Base-by-base conservation (phyloP, 1,284 basidiomycete genomes). In the Leccinum fuscescens region DNA sequence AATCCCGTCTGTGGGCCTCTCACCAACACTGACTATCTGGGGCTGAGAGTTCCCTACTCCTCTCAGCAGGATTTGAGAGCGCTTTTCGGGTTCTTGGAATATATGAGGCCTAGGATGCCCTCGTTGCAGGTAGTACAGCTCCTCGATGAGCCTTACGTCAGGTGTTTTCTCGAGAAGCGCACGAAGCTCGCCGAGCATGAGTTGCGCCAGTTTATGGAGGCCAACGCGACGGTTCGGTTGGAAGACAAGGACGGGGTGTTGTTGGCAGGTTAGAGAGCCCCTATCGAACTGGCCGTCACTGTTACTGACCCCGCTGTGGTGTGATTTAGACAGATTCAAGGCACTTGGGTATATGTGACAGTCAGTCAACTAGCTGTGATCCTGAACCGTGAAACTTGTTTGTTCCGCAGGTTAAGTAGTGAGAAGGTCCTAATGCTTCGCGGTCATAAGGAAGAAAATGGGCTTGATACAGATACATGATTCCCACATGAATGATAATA, bases 121-220 rank as follows among this genome's bases (percentile, higher is more conserved):
- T 68, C 71, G 20, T 42, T 74, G 49, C 62, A 39, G n/a, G 67
- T 70, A 2, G 61, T 72, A 5, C 72, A 62, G n/a, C 62, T 72
- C 24, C 15, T 67, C 51, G 60, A 64, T 15, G 60, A 57, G 31
- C 15, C 37, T 3, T 69, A 72, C 17, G 37, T 72, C 14, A 55
- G 54, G 6, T 63, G 62, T 54, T 54, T 72, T 39, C 54, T 71
- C 54, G 63, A 37, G 24, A 44, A 56, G 1, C 67, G 71, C 20
- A 55, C 60, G 31, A 63, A 62, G 52, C 46, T 62, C 44, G 59
- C 60, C 4, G 17, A 57, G 24, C 57, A 35, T 2, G 56, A 33
- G 11, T 52, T 72, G 8, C 14, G 20, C 15, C 59, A 57, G 8
- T 59, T 64, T 27, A 42, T 59, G 27, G 57, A 49, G 1, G 57